Conservation (phyloP, 257 asterid genomes). For the Nicotiana undulata region DNA sequence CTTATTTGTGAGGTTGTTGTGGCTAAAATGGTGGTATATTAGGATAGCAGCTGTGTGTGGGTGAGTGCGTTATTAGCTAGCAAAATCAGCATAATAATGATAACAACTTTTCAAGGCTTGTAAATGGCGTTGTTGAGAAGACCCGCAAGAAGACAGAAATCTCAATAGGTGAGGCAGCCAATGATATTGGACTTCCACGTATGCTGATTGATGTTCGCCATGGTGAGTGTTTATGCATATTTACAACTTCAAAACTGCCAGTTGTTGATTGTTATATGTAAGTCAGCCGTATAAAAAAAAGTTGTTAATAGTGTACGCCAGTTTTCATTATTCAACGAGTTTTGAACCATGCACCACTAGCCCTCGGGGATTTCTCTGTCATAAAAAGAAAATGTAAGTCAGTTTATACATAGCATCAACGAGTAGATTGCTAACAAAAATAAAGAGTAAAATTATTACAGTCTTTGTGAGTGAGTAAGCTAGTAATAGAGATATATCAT, state of each 20-base stretch:
- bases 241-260: not conserved
- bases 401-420: not conserved
- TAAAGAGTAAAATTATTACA: not conserved
- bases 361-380: no score
- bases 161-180: slow-evolving; percentile 87
- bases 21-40: not conserved
- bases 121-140: slow-evolving; percentile 78
- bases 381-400: no score
- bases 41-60: not conserved
- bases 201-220: slow-evolving; percentile 93
- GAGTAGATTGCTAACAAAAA: not conserved
- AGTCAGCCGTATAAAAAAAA: not conserved
- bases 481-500: not conserved
- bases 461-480: not conserved
- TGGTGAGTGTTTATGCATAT: slow-evolving; percentile 34
- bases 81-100: not conserved
- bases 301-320: no score
- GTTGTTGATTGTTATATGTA: not conserved
- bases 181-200: slow-evolving; percentile 69
- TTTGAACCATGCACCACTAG: no score
- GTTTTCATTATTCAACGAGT: no score
- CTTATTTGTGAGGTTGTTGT: not conserved
- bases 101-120: slow-evolving; percentile 48
- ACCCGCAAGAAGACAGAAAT: slow-evolving; percentile 58
- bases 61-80: not conserved